A percentile compares a stretch with the other conserved stretches of the same genome.
Conservation (phyloP, 306 rosid genomes). For the Gastrolobium villosum region DNA sequence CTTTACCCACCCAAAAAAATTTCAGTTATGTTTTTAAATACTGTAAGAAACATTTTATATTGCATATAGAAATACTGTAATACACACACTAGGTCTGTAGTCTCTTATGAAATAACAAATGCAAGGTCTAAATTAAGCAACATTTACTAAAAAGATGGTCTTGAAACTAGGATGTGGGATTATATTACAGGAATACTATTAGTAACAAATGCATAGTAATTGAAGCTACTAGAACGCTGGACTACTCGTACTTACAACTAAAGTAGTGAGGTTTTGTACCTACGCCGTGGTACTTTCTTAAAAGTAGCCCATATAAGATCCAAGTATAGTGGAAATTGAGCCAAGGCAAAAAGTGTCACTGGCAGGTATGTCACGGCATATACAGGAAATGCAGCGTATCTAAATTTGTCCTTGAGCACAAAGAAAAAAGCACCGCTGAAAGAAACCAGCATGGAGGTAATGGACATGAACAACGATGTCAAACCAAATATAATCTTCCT, state of each 20-base stretch:
- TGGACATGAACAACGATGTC: slow-evolving; percentile 57
- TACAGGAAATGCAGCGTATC: slow-evolving; percentile 49
- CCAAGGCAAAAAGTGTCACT: slow-evolving; percentile 52
- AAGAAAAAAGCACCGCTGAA: slow-evolving; percentile 59
- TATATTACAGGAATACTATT: background rate
- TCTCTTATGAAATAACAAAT: background rate
- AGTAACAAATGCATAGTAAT: background rate
- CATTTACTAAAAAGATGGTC: background rate
- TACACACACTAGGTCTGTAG: background rate
- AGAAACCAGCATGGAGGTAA: slow-evolving; percentile 49
- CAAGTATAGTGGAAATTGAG: slow-evolving; percentile 57
- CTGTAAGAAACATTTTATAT: background rate
- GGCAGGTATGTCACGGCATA: slow-evolving; percentile 61
- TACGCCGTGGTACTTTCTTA: slow-evolving; percentile 53
- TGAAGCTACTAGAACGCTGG: background rate
- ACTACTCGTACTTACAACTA: background rate
- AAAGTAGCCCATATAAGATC: slow-evolving; percentile 58
- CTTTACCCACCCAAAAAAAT: background rate
- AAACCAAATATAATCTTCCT: slow-evolving; percentile 55
- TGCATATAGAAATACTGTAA: background rate
- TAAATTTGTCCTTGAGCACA: slow-evolving; percentile 45
- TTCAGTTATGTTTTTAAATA: slow-evolving; percentile 14
- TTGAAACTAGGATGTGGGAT: background rate
- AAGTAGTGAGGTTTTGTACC: slow-evolving; percentile 42
- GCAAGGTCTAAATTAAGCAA: slow-evolving; percentile 24